Percentiles rank a stretch among this genome's conserved stretches.
Conservation (phyloP, 176 grass and related monocot genomes). For the Eleusine coracana region DNA sequence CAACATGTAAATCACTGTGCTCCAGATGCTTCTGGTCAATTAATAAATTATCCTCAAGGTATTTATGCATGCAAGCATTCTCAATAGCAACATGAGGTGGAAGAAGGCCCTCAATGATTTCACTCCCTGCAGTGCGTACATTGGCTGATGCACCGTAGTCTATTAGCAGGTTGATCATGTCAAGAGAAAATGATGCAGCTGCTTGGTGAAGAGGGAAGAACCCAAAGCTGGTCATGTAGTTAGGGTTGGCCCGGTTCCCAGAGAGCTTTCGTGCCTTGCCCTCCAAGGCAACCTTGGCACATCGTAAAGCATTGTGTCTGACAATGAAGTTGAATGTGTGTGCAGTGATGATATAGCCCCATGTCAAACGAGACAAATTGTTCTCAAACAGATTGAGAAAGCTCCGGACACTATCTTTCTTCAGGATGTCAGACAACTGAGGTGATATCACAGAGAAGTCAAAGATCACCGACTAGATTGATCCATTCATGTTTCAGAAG, state of each 20-base stretch:
- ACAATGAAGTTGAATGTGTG: not conserved
- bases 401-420: not conserved
- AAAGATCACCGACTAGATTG: no score
- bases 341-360: not conserved
- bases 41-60: conserved; percentile 4
- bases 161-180: not conserved
- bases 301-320: not conserved
- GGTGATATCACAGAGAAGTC: no score
- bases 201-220: no score
- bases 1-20: not conserved
- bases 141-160: conserved; percentile 10
- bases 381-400: not conserved
- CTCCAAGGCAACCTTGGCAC: conserved; percentile 8
- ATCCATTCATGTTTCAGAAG: no score
- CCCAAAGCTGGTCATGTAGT: no score
- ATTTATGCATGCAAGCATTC: not conserved
- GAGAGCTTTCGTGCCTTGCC: not conserved
- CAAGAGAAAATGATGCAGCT: not conserved
- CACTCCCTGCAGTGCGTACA: not conserved
- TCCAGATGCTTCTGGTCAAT: not conserved
- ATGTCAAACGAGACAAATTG: not conserved
- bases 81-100: not conserved
- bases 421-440: not conserved
- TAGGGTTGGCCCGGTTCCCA: not conserved
- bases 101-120: not conserved